Evolutionary conservation across 2,329 filamentous ascomycete species (phyloP).

Genomic region (Ambrosiella xylebori): DNA sequence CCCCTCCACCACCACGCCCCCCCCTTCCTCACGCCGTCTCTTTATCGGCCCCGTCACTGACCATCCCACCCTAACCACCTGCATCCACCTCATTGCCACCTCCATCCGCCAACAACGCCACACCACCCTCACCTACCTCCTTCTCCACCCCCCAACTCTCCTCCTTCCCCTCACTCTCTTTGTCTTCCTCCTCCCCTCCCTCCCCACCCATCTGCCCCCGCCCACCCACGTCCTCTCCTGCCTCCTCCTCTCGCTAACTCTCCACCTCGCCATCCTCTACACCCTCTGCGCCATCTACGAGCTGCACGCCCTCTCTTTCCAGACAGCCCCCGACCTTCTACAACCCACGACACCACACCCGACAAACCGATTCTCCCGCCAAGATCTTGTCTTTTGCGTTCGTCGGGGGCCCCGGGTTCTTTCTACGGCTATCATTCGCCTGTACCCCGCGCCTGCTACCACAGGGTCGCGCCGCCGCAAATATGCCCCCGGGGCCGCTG

Average conservation of each 20-base stretch:
- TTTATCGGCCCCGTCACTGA: constrained; percentile 36
- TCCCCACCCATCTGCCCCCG: constrained; percentile 29
- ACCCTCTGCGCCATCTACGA: constrained; percentile 46
- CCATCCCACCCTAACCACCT: constrained; percentile 43
- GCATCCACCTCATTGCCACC: constrained; percentile 59
- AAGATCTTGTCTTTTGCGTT: constrained; percentile 39
- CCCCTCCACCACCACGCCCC: background rate
- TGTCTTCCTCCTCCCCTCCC: constrained; percentile 25
- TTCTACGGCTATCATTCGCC: constrained; percentile 47
- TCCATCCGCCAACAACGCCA: constrained; percentile 71
- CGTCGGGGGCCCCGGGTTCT: constrained; percentile 46
- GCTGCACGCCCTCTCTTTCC: constrained; percentile 41
- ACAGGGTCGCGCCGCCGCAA: constrained; percentile 20
- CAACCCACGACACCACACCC: background rate
- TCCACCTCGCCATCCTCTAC: constrained; percentile 42
- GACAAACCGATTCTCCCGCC: constrained; percentile 20
- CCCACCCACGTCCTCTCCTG: constrained; percentile 36
- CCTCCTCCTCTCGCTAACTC: constrained; percentile 42
- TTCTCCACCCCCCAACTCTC: constrained; percentile 42
- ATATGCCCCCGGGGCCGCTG: constrained; percentile 34
- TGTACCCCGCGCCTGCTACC: constrained; percentile 8
- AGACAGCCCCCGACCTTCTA: constrained; percentile 39
- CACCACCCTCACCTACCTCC: constrained; percentile 42
- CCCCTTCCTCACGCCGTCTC: constrained; percentile 25
- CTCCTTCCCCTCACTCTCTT: constrained; percentile 26